These are phyloP conservation scores for Solanum hybrid DNA, from an alignment of 305 asterid genomes.

Conservation along the genomic window DNA sequence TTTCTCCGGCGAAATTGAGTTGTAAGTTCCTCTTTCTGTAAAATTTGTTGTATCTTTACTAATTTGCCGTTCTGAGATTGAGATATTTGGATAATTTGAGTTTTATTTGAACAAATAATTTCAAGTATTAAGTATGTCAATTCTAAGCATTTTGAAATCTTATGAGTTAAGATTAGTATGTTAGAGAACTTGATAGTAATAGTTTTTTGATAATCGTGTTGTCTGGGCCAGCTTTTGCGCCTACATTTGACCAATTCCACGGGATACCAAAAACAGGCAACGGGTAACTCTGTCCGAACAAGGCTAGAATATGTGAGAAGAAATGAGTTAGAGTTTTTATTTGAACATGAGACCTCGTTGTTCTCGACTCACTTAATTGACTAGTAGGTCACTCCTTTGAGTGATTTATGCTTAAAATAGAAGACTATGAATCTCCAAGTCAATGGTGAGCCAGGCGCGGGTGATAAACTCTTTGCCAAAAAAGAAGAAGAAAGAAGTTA, in stretches of 20 bases:
- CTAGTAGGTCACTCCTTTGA: not conserved
- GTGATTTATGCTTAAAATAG: not conserved
- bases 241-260: not conserved
- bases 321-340: not conserved
- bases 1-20: not conserved
- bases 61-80: not conserved
- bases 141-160: not conserved
- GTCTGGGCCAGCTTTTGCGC: not conserved
- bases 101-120: not conserved
- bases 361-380: not conserved
- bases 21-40: not conserved
- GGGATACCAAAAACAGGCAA: not conserved
- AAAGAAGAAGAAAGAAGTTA: too few relatives aligned
- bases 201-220: not conserved
- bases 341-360: not conserved
- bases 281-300: not conserved
- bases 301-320: not conserved
- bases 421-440: not conserved
- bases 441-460: not conserved
- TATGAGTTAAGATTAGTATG: not conserved
- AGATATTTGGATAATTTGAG: not conserved
- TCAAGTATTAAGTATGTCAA: not conserved
- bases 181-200: not conserved
- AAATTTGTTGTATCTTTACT: not conserved
- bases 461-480: not conserved